Base-by-base conservation (phyloP, 306 rosid genomes). In the Rubus idaeus region DNA sequence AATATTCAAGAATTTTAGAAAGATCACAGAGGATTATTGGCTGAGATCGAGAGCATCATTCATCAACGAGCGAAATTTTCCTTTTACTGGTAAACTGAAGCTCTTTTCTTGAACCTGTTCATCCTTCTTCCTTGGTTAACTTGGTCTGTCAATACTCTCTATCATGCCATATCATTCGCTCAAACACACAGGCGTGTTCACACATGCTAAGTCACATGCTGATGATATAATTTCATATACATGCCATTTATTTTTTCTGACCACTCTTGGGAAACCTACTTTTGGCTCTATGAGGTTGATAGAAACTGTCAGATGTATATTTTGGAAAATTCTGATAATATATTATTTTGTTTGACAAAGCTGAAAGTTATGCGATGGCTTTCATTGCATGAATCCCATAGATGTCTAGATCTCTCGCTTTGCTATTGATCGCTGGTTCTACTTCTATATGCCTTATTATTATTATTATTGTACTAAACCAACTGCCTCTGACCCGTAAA, bases 1-100 rank as follows among this genome's bases (percentile, higher is more conserved):
- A 80, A 83, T 96, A 82, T 96, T 96, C 85, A 85, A 84, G 86
- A 96, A 92, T 80, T 96, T 96, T 75, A 90, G 94, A 77, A 88
- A 84, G 75, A 92, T 92, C 75, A 92, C 99, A 37, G 78, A 89
- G 75, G 89, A 92, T 71, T 88, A 92, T 85, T 89, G 96, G 99
- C 83, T 74, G 85, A 92, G 81, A 81, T 81, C 46, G 61, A 88
- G 85, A 76, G 76, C 89, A 71, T 86, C 88, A 10, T 53, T 74
- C 79, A 55, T 58, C 82, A 72, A 72, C 10, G 78, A 79, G 66
- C 81, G 63, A 21, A 70, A 11, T 81, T 84, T 70, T 58, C 79
- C 79, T 81, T 75, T 83, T 73, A 68, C 84, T 83, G 98, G 99
- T 92, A 95, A 86, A 79, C 81, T 78, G 57, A 61, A 80, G 81